Percentiles rank a stretch among this genome's conserved stretches.
phyloP scores from a whole-genome alignment of 805 yeast genomes.

The Brettanomyces naardenensis region DNA sequence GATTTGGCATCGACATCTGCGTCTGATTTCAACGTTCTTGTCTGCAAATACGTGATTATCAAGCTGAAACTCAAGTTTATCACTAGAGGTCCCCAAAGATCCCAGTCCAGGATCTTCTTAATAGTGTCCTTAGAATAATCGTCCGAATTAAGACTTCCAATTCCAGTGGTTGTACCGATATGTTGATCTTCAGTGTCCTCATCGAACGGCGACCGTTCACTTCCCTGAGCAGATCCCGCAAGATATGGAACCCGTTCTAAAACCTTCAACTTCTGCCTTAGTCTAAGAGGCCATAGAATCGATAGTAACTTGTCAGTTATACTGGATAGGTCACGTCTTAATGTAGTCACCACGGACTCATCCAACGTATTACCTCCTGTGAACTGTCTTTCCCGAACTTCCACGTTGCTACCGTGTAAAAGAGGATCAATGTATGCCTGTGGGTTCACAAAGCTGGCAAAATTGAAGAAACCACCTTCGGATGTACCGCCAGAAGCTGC shows the following conservation, averaged over 20 bases:
- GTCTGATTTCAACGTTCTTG: slow-evolving; percentile 16
- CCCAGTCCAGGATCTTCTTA: slow-evolving; percentile 44
- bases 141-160: slow-evolving; percentile 18
- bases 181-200: slow-evolving; percentile 7
- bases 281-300: slow-evolving; percentile 29
- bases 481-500: slow-evolving; percentile 3
- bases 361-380: slow-evolving; percentile 52
- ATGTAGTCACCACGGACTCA: slow-evolving; percentile 44
- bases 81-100: slow-evolving; percentile 54
- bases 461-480: slow-evolving; percentile 20
- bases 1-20: slow-evolving; percentile 25
- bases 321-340: slow-evolving; percentile 27
- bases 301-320: slow-evolving; percentile 28
- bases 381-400: slow-evolving; percentile 40
- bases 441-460: slow-evolving; percentile 29
- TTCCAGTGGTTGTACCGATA: no score
- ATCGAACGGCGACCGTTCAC: slow-evolving; percentile 10
- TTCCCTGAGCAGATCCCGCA: slow-evolving; percentile 7
- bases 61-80: slow-evolving; percentile 42
- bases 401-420: slow-evolving; percentile 17
- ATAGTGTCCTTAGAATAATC: slow-evolving; percentile 29
- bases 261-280: slow-evolving; percentile 22
- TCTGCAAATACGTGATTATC: slow-evolving; percentile 37
- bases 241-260: slow-evolving; percentile 18
- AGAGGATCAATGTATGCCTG: slow-evolving; percentile 21